These are phyloP conservation scores for Aureobasidium sp. DNA, from an alignment of 2,329 filamentous ascomycete genomes.

Conservation along the genomic window DNA sequence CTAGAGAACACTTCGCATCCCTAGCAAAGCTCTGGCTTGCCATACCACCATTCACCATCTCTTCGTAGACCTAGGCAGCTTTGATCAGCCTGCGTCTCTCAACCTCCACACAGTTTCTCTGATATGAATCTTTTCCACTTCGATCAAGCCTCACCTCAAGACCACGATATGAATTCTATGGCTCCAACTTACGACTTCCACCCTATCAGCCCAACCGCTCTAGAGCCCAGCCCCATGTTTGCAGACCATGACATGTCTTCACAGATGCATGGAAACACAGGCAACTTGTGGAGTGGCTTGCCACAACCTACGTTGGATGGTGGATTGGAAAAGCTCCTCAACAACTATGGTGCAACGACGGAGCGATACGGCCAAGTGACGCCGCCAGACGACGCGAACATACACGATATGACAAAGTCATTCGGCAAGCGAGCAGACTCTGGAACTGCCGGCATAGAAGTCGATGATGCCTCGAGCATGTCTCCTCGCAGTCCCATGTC, in stretches of 20 bases:
- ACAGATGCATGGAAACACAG: background rate
- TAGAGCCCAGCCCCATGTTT: background rate
- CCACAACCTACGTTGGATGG: background rate
- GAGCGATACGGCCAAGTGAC: constrained; percentile 33
- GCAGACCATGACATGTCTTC: background rate
- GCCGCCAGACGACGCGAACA: constrained; percentile 28
- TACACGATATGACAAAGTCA: background rate
- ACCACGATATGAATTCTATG: background rate
- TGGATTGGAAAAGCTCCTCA: constrained; percentile 2
- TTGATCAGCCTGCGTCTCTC: background rate
- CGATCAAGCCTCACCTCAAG: background rate
- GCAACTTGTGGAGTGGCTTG: background rate
- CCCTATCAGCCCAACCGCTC: background rate
- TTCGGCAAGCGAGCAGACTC: constrained; percentile 3
- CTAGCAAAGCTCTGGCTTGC: background rate
- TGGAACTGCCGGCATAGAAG: background rate
- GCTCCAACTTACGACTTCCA: constrained; percentile 3
- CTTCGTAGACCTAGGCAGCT: background rate
- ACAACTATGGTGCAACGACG: background rate
- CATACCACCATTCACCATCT: background rate
- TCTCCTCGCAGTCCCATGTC: background rate
- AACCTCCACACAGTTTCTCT: constrained; percentile 12
- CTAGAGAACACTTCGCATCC: background rate
- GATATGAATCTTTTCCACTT: constrained; percentile 12
- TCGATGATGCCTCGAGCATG: background rate